Evolutionary conservation across 331 rosid species (phyloP).

Genomic region (Malus hybrid): DNA sequence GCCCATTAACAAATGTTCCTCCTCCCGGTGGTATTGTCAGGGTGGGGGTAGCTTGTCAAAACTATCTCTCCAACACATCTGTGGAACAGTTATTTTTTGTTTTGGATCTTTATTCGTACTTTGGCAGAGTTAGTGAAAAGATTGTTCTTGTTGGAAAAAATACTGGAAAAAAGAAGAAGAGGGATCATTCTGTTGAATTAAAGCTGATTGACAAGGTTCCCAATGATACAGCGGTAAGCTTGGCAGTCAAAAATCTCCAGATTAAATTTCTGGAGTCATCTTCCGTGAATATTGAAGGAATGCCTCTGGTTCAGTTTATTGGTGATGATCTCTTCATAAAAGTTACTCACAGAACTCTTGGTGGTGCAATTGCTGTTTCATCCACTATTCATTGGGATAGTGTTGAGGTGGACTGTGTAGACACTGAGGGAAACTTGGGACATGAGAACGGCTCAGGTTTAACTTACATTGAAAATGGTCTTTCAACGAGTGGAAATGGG

Average conservation of each 20-base stretch:
- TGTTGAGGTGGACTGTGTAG: constrained; percentile 71
- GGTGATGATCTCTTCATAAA: constrained; percentile 59
- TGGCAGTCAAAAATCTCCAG: constrained; percentile 56
- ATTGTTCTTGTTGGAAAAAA: constrained; percentile 54
- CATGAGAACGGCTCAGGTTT: constrained; percentile 31
- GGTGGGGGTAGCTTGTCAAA: constrained; percentile 78
- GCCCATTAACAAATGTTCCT: constrained; percentile 62
- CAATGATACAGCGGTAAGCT: constrained; percentile 78
- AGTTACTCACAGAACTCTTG: constrained; percentile 82
- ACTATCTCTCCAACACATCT: constrained; percentile 72
- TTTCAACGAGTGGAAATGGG: constrained; percentile 41
- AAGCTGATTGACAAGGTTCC: constrained; percentile 82
- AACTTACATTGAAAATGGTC: constrained; percentile 36
- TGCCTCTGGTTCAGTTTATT: constrained; percentile 81
- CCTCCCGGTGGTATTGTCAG: constrained; percentile 93
- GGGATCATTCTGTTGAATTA: constrained; percentile 29
- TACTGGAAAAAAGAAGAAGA: constrained; percentile 31
- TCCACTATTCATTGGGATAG: constrained; percentile 70
- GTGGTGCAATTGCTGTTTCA: constrained; percentile 86
- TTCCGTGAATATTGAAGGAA: constrained; percentile 48
- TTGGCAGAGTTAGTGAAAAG: constrained; percentile 73
- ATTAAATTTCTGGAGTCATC: constrained; percentile 83
- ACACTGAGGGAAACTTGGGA: constrained; percentile 49
- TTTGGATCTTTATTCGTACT: constrained; percentile 77
- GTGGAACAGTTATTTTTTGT: constrained; percentile 84